Base-by-base conservation (phyloP, 2,329 filamentous ascomycete species). In the Beauveria sp. region DNA sequence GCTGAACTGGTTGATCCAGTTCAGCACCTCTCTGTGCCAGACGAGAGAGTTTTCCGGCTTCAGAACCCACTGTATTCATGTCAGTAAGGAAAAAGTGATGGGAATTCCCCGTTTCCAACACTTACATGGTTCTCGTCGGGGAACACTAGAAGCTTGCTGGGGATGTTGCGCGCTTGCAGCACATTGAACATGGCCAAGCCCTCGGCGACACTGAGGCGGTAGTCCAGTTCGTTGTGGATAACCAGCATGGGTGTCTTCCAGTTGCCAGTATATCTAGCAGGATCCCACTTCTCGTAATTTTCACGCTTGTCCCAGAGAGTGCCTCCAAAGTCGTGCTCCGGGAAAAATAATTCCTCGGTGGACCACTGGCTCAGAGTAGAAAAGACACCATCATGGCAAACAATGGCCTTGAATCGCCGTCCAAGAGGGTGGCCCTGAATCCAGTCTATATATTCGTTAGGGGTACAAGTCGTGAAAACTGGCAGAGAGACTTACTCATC, bases 201-300 rank as follows among this genome's bases (percentile, higher is more conserved):
- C 73, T 97, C 93, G 0, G 88, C 85, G 59, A 97, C 87, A 0
- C 92, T 89, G 28, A 97, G 77, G 20, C 93, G 84, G 71, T 96
- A 97, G 73, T 97, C 93, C 37, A 94, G 80, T 68, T 94, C 91
- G 69, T 86, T 93, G 74, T 97, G 93, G 59, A 97, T 92, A 63
- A 85, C 86, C 64, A 99, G 79, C 74, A 94, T 88, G 0, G 94
- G 94, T 1, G 92, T 97, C 1, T 83, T 78, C 92, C 92, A 97
- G 66, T 93, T 81, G 41, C 80, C 75, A 63, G 84, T 81, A 57
- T 82, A 77, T 56, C 78, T 76, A 0, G 87, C 79, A 0, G 88
- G 89, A 71, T 91, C 88, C 84, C 85, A 91, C 66, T 81, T 83
- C 68, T 84, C 83, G 68, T 90, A 91, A 26, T 77, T 80, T 16